Evolutionary conservation across 2,329 filamentous ascomycete genomes (phyloP).

Genomic region (Lojkania enalia): DNA sequence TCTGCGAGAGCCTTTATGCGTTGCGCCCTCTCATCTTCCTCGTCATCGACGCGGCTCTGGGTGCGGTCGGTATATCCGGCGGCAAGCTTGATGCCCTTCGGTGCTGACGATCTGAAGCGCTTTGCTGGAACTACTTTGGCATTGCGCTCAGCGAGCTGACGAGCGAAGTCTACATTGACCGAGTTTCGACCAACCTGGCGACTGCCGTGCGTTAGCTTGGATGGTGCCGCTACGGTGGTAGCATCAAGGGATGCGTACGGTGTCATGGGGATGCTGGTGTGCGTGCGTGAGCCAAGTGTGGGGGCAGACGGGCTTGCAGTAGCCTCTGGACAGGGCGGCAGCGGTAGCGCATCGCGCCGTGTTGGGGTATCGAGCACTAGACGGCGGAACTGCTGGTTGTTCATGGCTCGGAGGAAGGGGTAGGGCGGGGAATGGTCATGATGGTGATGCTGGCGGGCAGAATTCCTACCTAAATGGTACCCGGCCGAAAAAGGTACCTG

Average conservation of each 20-base stretch:
- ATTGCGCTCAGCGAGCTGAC: constrained; percentile 77
- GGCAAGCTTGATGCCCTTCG: constrained; percentile 80
- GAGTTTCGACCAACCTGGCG: constrained; percentile 63
- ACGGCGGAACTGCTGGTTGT: constrained; percentile 91
- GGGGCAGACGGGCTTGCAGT: constrained; percentile 43
- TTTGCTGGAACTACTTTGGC: constrained; percentile 61
- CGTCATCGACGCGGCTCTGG: constrained; percentile 60
- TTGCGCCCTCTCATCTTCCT: constrained; percentile 59
- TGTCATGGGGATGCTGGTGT: constrained; percentile 89
- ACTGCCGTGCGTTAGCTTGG: constrained; percentile 48
- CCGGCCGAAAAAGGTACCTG: no score
- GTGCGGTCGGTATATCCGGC: constrained; percentile 84
- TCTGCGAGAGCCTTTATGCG: constrained; percentile 80
- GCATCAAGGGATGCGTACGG: constrained; percentile 61
- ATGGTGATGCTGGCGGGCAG: no score
- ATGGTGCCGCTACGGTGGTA: background rate
- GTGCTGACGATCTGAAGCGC: constrained; percentile 76
- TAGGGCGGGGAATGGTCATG: background rate
- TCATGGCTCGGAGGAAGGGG: constrained; percentile 62
- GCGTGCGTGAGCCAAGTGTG: constrained; percentile 74
- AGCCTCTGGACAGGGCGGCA: constrained; percentile 25
- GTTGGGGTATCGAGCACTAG: constrained; percentile 65
- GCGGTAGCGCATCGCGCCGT: constrained; percentile 36
- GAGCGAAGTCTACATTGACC: constrained; percentile 71
- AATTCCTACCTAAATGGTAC: no score